Evolutionary conservation across 2,329 filamentous ascomycete species (phyloP).

Genomic region (Fusarium nisikadoi): DNA sequence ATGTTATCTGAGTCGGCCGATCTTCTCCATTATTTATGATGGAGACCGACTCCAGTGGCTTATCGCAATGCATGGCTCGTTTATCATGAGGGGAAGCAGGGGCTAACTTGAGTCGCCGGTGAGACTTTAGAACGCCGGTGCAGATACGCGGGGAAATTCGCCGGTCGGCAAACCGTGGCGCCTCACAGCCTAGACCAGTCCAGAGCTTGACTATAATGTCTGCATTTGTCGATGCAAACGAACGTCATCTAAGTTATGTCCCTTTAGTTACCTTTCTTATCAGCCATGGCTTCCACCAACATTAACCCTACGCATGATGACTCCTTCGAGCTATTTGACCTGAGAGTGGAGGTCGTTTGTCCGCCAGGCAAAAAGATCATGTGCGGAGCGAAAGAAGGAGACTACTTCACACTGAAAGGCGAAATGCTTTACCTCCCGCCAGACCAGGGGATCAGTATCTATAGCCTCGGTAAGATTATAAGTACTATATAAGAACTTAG

Average conservation of each 20-base stretch:
- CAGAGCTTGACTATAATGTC: background rate
- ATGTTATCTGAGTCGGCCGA: background rate
- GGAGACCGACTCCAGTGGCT: background rate
- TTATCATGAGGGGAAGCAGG: background rate
- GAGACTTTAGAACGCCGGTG: background rate
- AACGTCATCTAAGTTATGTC: rapidly evolving
- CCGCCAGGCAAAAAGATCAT: background rate
- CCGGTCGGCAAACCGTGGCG: background rate
- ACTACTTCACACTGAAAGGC: background rate
- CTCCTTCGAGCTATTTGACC: background rate
- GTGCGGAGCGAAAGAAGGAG: background rate
- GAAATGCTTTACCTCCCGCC: background rate
- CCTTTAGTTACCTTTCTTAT: background rate
- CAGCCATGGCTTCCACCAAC: background rate
- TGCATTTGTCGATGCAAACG: rapidly evolving
- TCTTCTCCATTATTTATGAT: slow-evolving; percentile 1
- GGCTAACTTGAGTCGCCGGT: background rate
- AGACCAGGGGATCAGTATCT: background rate
- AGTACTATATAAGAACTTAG: rapidly evolving
- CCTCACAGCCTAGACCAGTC: background rate
- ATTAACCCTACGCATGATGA: background rate
- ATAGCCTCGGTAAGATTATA: background rate
- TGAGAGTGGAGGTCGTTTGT: background rate
- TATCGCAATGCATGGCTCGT: background rate
- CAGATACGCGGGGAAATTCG: background rate